These are phyloP conservation scores for Aspergillus aculeatinus DNA, from an alignment of 2,329 filamentous ascomycete species.

Conservation along the genomic window DNA sequence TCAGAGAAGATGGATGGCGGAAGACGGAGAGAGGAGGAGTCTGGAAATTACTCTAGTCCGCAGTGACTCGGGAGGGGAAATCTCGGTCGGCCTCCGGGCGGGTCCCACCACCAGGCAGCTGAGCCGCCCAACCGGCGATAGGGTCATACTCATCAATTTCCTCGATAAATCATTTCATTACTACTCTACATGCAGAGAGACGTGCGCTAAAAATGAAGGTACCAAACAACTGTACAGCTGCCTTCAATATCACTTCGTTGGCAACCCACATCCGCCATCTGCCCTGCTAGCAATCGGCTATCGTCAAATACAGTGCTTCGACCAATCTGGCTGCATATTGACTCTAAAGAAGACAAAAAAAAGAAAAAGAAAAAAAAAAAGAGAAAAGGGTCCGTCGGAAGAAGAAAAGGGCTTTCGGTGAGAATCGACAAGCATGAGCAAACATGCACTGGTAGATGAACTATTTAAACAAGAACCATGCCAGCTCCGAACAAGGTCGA, in stretches of 20 bases:
- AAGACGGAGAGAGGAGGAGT: not conserved
- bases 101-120: not conserved
- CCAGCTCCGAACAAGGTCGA: slow-evolving; percentile 56
- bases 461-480: slow-evolving; percentile 33
- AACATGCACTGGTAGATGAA: not conserved
- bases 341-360: not conserved
- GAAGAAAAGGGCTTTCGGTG: slow-evolving; percentile 9
- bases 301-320: not conserved
- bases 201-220: slow-evolving; percentile 6
- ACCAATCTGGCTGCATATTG: slow-evolving; percentile 2
- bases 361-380: slow-evolving; percentile 15
- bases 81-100: slow-evolving; percentile 9
- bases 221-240: slow-evolving; percentile 19
- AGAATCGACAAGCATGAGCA: not conserved
- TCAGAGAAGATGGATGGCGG: not conserved
- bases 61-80: not conserved
- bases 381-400: slow-evolving; percentile 1
- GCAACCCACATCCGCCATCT: not conserved
- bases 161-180: not conserved
- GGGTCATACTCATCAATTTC: not conserved
- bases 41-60: not conserved
- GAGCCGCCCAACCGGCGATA: not conserved
- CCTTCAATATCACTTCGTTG: slow-evolving; percentile 3
- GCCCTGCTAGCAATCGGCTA: not conserved
- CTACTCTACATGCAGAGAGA: slow-evolving; percentile 4